A percentile compares a stretch with the other conserved stretches of the same genome.
These are phyloP conservation scores for Penicillium frequentans DNA, from an alignment of 2,329 filamentous ascomycete species.

Conservation along the genomic window DNA sequence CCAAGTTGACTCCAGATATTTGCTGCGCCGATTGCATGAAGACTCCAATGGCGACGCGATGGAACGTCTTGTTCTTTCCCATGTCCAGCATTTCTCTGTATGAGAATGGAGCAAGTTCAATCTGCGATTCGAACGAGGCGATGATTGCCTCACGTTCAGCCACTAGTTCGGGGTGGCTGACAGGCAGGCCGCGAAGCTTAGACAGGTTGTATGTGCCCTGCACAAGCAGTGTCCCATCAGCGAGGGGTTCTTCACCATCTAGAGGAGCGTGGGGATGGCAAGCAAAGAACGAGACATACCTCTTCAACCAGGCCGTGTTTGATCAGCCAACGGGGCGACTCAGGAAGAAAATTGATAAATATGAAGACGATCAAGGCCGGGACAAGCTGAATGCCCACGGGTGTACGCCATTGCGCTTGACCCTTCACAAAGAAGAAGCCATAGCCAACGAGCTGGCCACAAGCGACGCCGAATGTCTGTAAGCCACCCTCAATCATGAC, in stretches of 20 bases:
- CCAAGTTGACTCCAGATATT: constrained; percentile 11
- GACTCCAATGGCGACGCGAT: constrained; percentile 8
- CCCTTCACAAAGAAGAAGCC: not conserved
- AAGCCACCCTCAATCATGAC: not conserved
- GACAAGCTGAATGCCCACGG: constrained; percentile 5
- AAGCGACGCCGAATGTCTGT: not conserved
- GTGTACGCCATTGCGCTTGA: constrained; percentile 5
- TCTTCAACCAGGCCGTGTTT: constrained; percentile 4
- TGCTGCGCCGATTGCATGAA: constrained; percentile 12
- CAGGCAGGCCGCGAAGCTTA: not conserved
- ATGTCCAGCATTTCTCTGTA: not conserved
- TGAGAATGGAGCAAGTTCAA: constrained; percentile 2
- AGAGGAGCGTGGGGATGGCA: constrained; percentile 5
- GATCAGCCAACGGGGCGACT: constrained; percentile 8
- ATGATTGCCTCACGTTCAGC: not conserved
- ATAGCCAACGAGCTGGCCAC: not conserved
- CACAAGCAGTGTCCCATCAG: not conserved
- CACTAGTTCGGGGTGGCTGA: not conserved
- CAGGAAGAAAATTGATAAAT: constrained; percentile 6
- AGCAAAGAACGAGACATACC: not conserved
- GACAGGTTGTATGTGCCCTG: not conserved
- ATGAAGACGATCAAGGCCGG: constrained; percentile 1
- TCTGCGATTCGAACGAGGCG: not conserved
- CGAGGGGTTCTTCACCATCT: constrained; percentile 1
- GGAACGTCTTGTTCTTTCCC: constrained; percentile 5